Percentiles rank a stretch among this genome's conserved stretches.
Evolutionary conservation across 2,329 filamentous ascomycete genomes (phyloP).

Genomic region (Ceratocystis cacaofunesta): DNA sequence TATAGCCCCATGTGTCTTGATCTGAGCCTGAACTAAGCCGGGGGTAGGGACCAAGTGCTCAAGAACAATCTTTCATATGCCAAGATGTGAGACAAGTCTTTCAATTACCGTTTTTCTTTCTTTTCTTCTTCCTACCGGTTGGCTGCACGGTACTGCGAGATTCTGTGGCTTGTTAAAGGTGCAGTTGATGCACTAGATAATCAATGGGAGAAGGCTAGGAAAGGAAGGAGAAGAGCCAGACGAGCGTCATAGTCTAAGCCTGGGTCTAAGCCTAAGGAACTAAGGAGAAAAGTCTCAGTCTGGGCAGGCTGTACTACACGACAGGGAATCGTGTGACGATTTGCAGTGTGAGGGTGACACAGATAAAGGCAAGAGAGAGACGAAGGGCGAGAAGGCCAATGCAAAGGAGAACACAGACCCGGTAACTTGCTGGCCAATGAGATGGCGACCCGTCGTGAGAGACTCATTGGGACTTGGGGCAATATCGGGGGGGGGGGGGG

Average conservation of each 20-base stretch:
- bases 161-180: background rate
- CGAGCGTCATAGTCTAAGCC: background rate
- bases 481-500: too few species aligned
- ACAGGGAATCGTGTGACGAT: background rate
- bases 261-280: background rate
- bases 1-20: background rate
- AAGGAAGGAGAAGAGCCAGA: background rate
- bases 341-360: background rate
- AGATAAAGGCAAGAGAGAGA: background rate
- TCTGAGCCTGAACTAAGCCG: background rate
- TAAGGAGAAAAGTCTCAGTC: background rate
- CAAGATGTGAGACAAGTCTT: background rate
- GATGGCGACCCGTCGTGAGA: too few species aligned
- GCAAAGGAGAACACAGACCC: background rate
- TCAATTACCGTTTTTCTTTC: background rate
- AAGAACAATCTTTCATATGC: background rate
- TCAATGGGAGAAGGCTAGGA: background rate
- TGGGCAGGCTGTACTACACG: background rate
- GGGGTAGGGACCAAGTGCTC: background rate
- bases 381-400: background rate
- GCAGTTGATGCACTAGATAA: background rate
- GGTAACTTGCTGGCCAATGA: background rate
- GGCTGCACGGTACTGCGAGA: background rate
- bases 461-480: too few species aligned
- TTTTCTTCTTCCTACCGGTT: background rate